These are phyloP conservation scores for Didymella segeticola DNA, from an alignment of 2,329 filamentous ascomycete genomes.

Conservation along the genomic window DNA sequence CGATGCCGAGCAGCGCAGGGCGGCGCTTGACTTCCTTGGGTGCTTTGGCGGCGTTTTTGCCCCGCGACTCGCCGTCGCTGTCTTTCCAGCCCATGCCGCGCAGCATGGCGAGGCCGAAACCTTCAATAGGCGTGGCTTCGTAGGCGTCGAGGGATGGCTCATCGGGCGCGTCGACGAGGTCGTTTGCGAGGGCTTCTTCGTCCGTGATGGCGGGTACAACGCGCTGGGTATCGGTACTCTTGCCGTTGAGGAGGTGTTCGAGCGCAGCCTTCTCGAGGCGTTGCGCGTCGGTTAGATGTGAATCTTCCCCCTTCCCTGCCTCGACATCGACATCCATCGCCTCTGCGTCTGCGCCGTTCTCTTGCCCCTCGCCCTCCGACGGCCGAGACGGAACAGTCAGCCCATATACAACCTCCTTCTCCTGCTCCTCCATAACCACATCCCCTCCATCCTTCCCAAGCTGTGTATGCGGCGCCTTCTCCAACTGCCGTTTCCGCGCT, in stretches of 20 bases:
- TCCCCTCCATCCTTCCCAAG: constrained; percentile 35
- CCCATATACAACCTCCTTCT: constrained; percentile 55
- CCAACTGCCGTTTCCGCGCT: constrained; percentile 60
- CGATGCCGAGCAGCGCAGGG: constrained; percentile 84
- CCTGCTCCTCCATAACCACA: constrained; percentile 46
- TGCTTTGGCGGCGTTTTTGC: constrained; percentile 52
- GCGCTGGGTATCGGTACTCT: constrained; percentile 44
- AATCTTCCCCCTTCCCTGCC: constrained; percentile 17
- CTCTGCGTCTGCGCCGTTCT: constrained; percentile 19
- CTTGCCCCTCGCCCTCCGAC: constrained; percentile 25
- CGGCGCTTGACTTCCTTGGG: constrained; percentile 72
- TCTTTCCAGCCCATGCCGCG: constrained; percentile 96
- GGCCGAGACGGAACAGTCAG: constrained; percentile 57
- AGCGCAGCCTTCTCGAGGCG: constrained; percentile 61
- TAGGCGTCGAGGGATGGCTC: constrained; percentile 83
- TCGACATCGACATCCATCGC: constrained; percentile 38
- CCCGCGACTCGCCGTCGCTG: constrained; percentile 60
- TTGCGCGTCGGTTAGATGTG: constrained; percentile 41
- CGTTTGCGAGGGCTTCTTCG: constrained; percentile 74
- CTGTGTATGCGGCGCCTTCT: constrained; percentile 62
- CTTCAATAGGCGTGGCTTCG: constrained; percentile 86
- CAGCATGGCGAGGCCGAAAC: constrained; percentile 89
- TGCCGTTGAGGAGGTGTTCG: constrained; percentile 53
- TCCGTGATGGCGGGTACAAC: constrained; percentile 53
- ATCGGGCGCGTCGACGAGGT: constrained; percentile 75